Evolutionary conservation across 805 yeast species (phyloP).

Genomic region (Yamadazyma laniorum): DNA sequence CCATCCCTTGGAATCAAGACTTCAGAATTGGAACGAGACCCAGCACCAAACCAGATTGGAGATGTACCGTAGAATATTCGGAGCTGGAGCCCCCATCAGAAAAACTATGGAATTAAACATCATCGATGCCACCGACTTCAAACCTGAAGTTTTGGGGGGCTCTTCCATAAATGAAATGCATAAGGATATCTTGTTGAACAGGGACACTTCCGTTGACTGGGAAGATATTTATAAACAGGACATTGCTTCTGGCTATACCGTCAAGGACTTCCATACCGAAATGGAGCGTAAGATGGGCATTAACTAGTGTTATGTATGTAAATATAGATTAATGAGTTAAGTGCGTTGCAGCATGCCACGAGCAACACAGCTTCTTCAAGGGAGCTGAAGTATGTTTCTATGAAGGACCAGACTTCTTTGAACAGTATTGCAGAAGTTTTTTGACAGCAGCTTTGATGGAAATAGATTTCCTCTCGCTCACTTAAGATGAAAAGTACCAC

Average conservation of each 20-base stretch:
- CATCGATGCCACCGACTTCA: slow-evolving; percentile 66
- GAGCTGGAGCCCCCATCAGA: slow-evolving; percentile 91
- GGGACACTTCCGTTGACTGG: slow-evolving; percentile 83
- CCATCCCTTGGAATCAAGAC: slow-evolving; percentile 83
- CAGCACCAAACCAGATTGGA: slow-evolving; percentile 71
- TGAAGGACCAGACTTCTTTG: no score
- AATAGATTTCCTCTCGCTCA: no score
- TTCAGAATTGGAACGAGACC: slow-evolving; percentile 76
- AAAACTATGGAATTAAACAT: slow-evolving; percentile 85
- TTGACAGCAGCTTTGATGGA: no score
- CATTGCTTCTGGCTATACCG: slow-evolving; percentile 37
- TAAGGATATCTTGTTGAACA: slow-evolving; percentile 73
- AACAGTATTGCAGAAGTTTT: no score
- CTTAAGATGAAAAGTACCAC: no score
- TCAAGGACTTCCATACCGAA: slow-evolving; percentile 65
- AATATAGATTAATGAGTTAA: slow-evolving; percentile 2
- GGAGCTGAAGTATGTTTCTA: no score
- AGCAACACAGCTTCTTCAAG: no score
- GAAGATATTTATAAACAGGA: slow-evolving; percentile 81
- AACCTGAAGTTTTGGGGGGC: slow-evolving; percentile 63
- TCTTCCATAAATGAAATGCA: slow-evolving; percentile 50
- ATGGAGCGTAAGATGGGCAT: slow-evolving; percentile 65
- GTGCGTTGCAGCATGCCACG: no score
- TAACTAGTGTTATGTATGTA: slow-evolving; percentile 17
- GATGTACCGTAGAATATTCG: slow-evolving; percentile 77